Conservation (phyloP, 1,284 basidiomycete species). For the Trametes pubescens region DNA sequence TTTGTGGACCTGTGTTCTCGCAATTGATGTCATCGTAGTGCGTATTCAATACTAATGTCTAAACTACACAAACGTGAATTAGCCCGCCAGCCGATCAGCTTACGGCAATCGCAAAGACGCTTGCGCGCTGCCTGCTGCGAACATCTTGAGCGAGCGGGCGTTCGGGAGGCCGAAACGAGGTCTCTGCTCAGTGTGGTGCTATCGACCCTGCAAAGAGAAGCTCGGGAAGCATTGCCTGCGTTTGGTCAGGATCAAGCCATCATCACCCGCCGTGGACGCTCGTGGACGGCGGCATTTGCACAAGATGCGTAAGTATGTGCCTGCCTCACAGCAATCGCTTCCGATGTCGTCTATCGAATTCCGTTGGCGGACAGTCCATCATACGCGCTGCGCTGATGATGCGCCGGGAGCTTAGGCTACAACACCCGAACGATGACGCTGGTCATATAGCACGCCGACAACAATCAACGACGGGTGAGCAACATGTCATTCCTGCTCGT, state of each 20-base stretch:
- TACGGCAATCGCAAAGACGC: too few species aligned
- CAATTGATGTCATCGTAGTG: background rate
- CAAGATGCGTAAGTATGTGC: background rate
- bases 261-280: too few species aligned
- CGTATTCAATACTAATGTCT: too few species aligned
- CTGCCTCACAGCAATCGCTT: background rate
- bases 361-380: background rate
- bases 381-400: background rate
- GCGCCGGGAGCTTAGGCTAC: background rate
- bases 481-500: conserved; percentile 8
- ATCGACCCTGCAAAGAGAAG: background rate
- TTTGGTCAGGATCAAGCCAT: too few species aligned
- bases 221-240: too few species aligned
- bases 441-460: background rate
- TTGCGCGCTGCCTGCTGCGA: background rate
- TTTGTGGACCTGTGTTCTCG: background rate
- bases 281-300: too few species aligned
- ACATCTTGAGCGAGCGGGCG: background rate
- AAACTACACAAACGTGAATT: too few species aligned
- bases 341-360: background rate
- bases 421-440: background rate
- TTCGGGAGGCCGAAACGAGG: background rate
- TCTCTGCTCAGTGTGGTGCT: background rate
- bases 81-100: too few species aligned
- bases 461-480: background rate